Evolutionary conservation across 2,329 filamentous ascomycete species (phyloP).

Genomic region (Incumbomyces lentus): DNA sequence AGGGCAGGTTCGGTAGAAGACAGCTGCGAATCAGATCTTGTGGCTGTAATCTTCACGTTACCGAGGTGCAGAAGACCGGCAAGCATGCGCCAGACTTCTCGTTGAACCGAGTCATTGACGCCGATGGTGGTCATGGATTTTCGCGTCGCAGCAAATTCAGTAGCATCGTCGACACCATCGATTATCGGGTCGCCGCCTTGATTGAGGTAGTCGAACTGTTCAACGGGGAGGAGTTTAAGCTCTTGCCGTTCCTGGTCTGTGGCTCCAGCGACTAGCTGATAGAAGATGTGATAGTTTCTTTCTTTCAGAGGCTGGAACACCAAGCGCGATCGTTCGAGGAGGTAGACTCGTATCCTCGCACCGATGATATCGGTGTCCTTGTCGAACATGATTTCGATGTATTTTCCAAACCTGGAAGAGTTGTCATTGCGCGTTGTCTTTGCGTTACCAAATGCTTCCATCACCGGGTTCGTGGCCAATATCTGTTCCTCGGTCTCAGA

Average conservation of each 20-base stretch:
- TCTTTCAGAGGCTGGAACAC: constrained; percentile 97
- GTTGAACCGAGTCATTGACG: constrained; percentile 61
- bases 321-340: constrained; percentile 86
- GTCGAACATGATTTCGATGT: constrained; percentile 99
- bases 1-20: constrained; percentile 71
- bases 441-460: constrained; percentile 99
- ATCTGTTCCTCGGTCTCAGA: constrained; percentile 99
- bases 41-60: constrained; percentile 90
- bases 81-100: constrained; percentile 78
- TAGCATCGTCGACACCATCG: constrained; percentile 89
- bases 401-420: constrained; percentile 97
- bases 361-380: constrained; percentile 91
- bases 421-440: constrained; percentile 99
- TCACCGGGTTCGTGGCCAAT: constrained; percentile 94
- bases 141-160: constrained; percentile 82
- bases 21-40: constrained; percentile 77
- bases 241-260: constrained; percentile 72
- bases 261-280: constrained; percentile 90
- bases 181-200: constrained; percentile 87
- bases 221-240: constrained; percentile 66
- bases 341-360: constrained; percentile 90
- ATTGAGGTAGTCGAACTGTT: constrained; percentile 92
- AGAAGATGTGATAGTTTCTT: constrained; percentile 98
- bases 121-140: constrained; percentile 82
- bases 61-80: constrained; percentile 87